Conservation (phyloP, 1,139 yeast species). For the Waltiozyma sp. region DNA sequence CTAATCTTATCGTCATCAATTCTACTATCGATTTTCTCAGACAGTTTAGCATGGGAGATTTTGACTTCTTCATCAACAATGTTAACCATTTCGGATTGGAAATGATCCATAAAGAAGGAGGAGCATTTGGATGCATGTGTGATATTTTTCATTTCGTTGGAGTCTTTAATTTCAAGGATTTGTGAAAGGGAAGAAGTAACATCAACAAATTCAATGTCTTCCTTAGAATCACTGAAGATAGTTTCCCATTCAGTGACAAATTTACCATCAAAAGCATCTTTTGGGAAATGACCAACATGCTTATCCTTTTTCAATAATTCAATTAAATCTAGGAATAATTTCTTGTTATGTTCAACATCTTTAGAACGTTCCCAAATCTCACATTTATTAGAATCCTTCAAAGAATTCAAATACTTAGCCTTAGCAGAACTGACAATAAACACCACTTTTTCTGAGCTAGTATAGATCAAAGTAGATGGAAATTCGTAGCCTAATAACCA, state of each 20-base stretch:
- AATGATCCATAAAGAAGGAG: slow-evolving; percentile 68
- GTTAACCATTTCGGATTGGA: slow-evolving; percentile 82
- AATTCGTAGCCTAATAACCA: slow-evolving; percentile 95
- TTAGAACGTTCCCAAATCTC: slow-evolving; percentile 68
- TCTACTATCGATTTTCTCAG: slow-evolving; percentile 70
- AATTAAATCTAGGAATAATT: slow-evolving; percentile 51
- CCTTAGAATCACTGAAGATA: slow-evolving; percentile 33
- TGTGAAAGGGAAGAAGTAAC: slow-evolving; percentile 42
- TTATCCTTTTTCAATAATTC: slow-evolving; percentile 32
- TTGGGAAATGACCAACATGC: slow-evolving; percentile 52
- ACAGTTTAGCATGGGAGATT: slow-evolving; percentile 60
- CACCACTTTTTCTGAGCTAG: slow-evolving; percentile 49
- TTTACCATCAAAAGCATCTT: slow-evolving; percentile 75
- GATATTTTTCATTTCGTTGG: slow-evolving; percentile 57
- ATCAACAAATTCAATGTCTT: slow-evolving; percentile 41
- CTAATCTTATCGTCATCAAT: slow-evolving; percentile 72
- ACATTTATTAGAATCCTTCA: slow-evolving; percentile 36
- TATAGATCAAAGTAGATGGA: slow-evolving; percentile 72
- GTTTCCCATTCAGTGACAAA: slow-evolving; percentile 73
- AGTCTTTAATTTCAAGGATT: slow-evolving; percentile 69
- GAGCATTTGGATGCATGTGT: slow-evolving; percentile 71
- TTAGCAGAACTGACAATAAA: slow-evolving; percentile 82
- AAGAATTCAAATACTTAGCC: slow-evolving; percentile 61
- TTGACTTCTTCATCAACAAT: slow-evolving; percentile 80
- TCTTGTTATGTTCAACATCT: slow-evolving; percentile 65